Evolutionary conservation across 2,329 filamentous ascomycete species (phyloP), one percentile per base, ranked within the genome.

Genomic region (Corynespora cassiicola): DNA sequence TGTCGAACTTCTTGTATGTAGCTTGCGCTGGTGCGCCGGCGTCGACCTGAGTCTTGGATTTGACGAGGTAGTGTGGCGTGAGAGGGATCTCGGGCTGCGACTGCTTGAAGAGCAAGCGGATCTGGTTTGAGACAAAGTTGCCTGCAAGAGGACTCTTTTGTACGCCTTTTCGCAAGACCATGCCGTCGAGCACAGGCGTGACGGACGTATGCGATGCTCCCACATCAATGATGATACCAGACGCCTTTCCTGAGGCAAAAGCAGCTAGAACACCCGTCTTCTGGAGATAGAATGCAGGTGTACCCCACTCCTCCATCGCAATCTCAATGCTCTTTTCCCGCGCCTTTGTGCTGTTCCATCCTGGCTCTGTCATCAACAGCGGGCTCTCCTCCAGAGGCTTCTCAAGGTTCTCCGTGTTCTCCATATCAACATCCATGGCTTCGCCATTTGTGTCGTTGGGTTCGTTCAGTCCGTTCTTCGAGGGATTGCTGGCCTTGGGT

Each of bases 231-330:
- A 99, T 90, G 27, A 99, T 81, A 6, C 91, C 92, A 4, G 90
- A 95, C 0, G 92, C 86, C 72, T 96, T 97, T 50, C 94, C 94
- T 11, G 90, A 87, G 12, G 90, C 90, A 65, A 96, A 97, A 72
- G 91, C 88, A 37, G 92, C 85, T 65, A 96, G 80, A 27, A 96
- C 91, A 17, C 92, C 90, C 36, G 85, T 95, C 61, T 89, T 85
- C 48, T 89, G 89, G 45, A 97, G 77, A 80, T 92, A 99, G 70
- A 96, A 97, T 5, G 94, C 94, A 12, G 94, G 94, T 39, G 87
- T 87, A 18, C 90, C 91, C 90, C 94, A 99, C 63, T 84, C 88
- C 77, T 99, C 94, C 86, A 99, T 96, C 43, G 90, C 90, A 48
- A 97, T 84, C 74, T 99, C 94, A 59, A 96, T 92, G 25, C 87